These are phyloP conservation scores for Puccinia hordei DNA, from an alignment of 1,284 basidiomycete species.

Conservation along the genomic window DNA sequence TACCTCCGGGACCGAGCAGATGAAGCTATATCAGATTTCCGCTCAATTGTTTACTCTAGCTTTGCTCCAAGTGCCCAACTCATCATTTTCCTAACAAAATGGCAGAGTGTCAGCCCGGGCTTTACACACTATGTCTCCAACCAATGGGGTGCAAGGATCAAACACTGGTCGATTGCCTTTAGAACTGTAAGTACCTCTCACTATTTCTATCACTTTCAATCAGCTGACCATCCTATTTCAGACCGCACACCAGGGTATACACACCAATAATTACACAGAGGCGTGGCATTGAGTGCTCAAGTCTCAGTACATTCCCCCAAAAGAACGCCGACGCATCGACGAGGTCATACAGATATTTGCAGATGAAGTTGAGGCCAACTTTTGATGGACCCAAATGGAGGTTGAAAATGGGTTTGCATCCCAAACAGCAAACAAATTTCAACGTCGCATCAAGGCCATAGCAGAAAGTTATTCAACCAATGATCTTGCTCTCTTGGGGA, in stretches of 20 bases:
- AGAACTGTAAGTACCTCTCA: not conserved
- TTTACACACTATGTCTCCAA: too few relatives aligned
- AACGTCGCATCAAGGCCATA: not conserved
- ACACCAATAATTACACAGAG: conserved; percentile 2
- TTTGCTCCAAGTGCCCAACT: not conserved
- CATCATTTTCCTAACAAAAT: not conserved
- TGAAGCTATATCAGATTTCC: not conserved
- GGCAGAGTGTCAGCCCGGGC: not conserved
- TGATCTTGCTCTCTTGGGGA: not conserved
- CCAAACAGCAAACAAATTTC: not conserved
- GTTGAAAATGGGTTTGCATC: not conserved
- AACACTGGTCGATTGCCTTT: not conserved
- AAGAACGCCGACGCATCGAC: not conserved
- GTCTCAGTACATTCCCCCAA: not conserved
- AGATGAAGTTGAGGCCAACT: not conserved
- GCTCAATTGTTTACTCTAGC: not conserved
- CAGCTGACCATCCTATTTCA: not conserved
- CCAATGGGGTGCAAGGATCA: not conserved
- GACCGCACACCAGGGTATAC: not conserved
- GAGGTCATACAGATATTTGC: not conserved
- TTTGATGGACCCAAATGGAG: not conserved
- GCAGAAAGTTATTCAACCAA: not conserved
- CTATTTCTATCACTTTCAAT: not conserved
- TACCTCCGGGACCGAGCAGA: not conserved
- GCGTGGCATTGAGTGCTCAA: not conserved